Evolutionary conservation across 257 asterid species (phyloP), one percentile per base, ranked within the genome.

Genomic region (Ophiorrhiza pumila): DNA sequence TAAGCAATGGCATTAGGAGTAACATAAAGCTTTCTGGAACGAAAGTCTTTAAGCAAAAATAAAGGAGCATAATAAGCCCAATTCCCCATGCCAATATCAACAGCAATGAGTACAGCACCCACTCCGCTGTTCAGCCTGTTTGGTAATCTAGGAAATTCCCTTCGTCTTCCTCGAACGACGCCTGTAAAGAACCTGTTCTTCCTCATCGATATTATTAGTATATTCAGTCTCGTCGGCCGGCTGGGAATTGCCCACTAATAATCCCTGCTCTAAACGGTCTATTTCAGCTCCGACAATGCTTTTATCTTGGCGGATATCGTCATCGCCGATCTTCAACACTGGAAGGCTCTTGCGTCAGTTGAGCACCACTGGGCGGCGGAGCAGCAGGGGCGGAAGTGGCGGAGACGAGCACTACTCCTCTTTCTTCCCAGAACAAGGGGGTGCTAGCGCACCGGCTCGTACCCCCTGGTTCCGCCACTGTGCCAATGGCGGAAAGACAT

Each of bases 31-130:
- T 76, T 84, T 11, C 95, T 85, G 55, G 96, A 88, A 42, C 89
- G 91, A 34, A 90, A 56, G 71, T 88, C 91, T 71, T 70, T 65
- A 17, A 91, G 91, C 81, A 82, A 69, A 70, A 79, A 82, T 85
- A 90, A 52, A 88, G 71, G 43, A 90, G 83, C 97, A 88, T 85
- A 34, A 90, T 70, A 27, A 90, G 55, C 75, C 97, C 95, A 65
- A 90, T 80, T n/a, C 95, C 96, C 96, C 96, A 90, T 6, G 89
- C 95, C 74, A 90, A 76, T 50, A 84, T 43, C 75, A 90, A 72
- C 42, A 83, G 79, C 74, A 85, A 32, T 12, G 96, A 90, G 78
- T 85, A 88, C 27, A 86, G 52, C 53, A 82, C 80, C 97, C 97
- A 87, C 52, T 78, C 80, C 52, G 82, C 89, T 42, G 83, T n/a